A percentile compares a stretch with the other conserved stretches of the same genome.
Conservation (phyloP, 1,284 basidiomycete species). For the Ganoderma multipileum region DNA sequence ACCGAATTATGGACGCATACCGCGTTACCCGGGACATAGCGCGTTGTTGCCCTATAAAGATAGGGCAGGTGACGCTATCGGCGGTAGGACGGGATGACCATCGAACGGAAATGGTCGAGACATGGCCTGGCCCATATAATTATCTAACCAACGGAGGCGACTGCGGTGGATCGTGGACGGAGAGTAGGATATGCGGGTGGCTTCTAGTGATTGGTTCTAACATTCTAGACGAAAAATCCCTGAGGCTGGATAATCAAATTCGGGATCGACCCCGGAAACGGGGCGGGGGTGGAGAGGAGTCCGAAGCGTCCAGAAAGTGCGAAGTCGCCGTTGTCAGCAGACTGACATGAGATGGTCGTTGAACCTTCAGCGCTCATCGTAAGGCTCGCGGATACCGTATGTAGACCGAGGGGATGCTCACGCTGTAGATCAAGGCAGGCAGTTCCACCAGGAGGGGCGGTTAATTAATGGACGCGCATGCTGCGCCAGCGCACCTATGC, state of each 20-base stretch:
- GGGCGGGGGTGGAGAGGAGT: background rate
- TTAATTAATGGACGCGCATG: background rate
- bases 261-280: conserved; percentile 17
- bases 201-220: conserved; percentile 11
- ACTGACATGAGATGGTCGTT: background rate
- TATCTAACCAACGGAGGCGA: background rate
- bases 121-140: background rate
- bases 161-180: conserved; percentile 1
- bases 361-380: background rate
- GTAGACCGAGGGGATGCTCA: background rate
- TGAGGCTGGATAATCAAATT: conserved; percentile 24
- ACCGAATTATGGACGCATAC: background rate
- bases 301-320: too few relatives aligned
- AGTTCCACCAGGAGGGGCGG: background rate
- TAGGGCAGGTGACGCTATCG: background rate
- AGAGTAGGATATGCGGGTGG: background rate
- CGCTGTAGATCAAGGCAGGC: background rate
- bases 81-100: background rate
- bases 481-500: background rate
- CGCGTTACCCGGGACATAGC: background rate
- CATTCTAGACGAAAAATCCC: background rate
- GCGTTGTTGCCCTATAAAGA: background rate
- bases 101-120: background rate
- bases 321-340: background rate
- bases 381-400: background rate